phyloP scores from a whole-genome alignment of 2,329 filamentous ascomycete species.

The Xylariaceae sp. region DNA sequence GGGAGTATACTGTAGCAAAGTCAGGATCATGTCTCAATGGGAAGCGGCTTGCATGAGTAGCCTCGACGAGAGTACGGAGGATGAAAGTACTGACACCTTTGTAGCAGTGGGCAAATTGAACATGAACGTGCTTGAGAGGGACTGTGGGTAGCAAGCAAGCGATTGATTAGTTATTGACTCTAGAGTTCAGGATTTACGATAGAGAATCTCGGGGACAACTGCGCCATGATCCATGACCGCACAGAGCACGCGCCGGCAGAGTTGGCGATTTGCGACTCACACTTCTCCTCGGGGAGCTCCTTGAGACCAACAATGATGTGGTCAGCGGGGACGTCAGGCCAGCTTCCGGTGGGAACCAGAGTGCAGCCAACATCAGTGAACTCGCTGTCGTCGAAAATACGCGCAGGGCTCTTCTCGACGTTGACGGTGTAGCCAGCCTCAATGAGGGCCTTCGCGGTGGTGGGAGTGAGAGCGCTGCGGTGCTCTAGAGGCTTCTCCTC shows the following conservation, averaged over 20 bases:
- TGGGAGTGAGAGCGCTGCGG: conserved; percentile 40
- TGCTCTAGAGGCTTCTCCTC: conserved; percentile 56
- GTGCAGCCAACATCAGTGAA: conserved; percentile 59
- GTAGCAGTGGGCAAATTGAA: conserved; percentile 70
- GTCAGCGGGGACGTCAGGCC: conserved; percentile 61
- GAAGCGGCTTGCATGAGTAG: not conserved
- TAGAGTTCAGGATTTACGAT: not conserved
- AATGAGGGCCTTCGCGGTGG: conserved; percentile 53
- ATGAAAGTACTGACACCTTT: conserved; percentile 43
- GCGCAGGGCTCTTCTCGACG: conserved; percentile 61
- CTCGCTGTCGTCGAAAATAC: conserved; percentile 60
- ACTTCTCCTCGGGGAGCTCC: conserved; percentile 68
- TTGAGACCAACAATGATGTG: conserved; percentile 72
- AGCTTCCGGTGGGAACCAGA: conserved; percentile 61
- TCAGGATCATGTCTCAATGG: not conserved
- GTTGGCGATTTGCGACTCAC: conserved; percentile 34
- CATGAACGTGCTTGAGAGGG: conserved; percentile 62
- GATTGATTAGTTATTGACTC: conserved; percentile 2
- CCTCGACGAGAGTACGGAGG: not conserved
- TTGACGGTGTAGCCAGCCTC: conserved; percentile 64
- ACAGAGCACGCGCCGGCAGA: not conserved
- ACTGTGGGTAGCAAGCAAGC: conserved; percentile 31
- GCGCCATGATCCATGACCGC: not conserved
- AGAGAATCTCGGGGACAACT: not conserved
- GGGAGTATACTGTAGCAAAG: not conserved